Base-by-base conservation (phyloP, 2,329 filamentous ascomycete genomes). In the Geosmithia flava region DNA sequence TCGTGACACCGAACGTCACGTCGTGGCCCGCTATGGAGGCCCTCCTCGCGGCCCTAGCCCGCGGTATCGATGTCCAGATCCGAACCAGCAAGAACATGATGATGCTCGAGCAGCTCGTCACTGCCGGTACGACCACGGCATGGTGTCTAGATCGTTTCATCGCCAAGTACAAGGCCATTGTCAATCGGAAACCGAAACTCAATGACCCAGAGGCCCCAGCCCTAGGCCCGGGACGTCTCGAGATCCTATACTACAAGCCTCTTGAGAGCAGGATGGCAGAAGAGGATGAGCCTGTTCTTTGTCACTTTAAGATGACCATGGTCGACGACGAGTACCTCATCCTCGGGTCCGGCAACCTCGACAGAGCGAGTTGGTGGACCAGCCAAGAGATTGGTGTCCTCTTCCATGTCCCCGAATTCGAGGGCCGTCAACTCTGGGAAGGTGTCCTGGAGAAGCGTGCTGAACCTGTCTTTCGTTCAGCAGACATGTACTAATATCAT, bases 321-420 rank as follows among this genome's bases (percentile, higher is more conserved):
- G 75, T 91, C 2, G 87, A 94, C 59, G 70, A 71, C 1, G 70
- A 80, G 51, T 78, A 80, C 19, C 69, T 82, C 1, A 71, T 93
- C 1, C 66, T 93, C 2, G 87, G 87, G 0, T 90, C 85, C 17
- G 87, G 86, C 1, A 94, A 94, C 59, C 79, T 90, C 72, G 87
- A 94, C 64, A 76, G 87, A 1, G 86, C 87, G 7, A 90, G 85
- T 59, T 93, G 85, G 85, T 90, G 79, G 63, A 93, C 87, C 5
- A 90, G 85, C 61, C 87, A 93, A 63, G 87, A 94, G 64, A 67
- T 93, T 20, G 87, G 87, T 1, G 68, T 93, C 29, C 57, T 80
- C 41, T 74, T 80, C 48, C 65, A 73, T 43, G 65, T 66, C n/a
- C 66, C 67, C 2, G 62, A 56, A 1, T 64, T 68, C 40, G 52